These are phyloP conservation scores for Pseudocercospora crystallina DNA, from an alignment of 2,329 filamentous ascomycete genomes.

Conservation along the genomic window DNA sequence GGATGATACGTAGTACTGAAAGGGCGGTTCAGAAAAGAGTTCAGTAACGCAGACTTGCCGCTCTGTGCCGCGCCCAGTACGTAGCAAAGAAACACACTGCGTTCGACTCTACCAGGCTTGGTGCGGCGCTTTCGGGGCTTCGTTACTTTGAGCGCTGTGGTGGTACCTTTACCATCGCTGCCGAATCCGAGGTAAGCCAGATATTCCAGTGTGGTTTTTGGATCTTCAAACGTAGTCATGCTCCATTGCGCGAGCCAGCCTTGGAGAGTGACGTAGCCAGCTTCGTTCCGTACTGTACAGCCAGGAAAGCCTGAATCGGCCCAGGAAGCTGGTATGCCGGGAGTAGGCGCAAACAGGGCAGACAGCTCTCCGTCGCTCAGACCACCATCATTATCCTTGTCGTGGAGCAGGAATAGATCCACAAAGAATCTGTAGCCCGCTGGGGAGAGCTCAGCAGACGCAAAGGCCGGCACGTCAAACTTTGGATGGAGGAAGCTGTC, in stretches of 20 bases:
- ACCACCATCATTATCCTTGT: constrained; percentile 96
- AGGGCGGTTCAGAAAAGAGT: constrained; percentile 85
- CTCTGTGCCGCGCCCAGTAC: constrained; percentile 81
- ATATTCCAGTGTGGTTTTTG: constrained; percentile 92
- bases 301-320: constrained; percentile 84
- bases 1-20: constrained; percentile 84
- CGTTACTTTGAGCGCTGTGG: constrained; percentile 87
- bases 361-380: constrained; percentile 82
- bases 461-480: constrained; percentile 88
- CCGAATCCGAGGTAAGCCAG: constrained; percentile 96
- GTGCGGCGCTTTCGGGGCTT: constrained; percentile 84
- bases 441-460: constrained; percentile 90
- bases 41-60: constrained; percentile 87
- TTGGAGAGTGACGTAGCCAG: constrained; percentile 90
- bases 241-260: constrained; percentile 99
- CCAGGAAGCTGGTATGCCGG: constrained; percentile 85
- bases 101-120: constrained; percentile 80
- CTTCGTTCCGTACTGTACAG: constrained; percentile 92
- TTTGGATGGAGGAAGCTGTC: constrained; percentile 90
- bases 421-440: constrained; percentile 97
- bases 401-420: constrained; percentile 89
- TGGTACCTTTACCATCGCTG: constrained; percentile 68
- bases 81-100: constrained; percentile 93
- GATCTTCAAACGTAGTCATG: constrained; percentile 97
- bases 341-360: constrained; percentile 88